Conservation (phyloP, 805 yeast species). For the Myxozyma kluyveri region DNA sequence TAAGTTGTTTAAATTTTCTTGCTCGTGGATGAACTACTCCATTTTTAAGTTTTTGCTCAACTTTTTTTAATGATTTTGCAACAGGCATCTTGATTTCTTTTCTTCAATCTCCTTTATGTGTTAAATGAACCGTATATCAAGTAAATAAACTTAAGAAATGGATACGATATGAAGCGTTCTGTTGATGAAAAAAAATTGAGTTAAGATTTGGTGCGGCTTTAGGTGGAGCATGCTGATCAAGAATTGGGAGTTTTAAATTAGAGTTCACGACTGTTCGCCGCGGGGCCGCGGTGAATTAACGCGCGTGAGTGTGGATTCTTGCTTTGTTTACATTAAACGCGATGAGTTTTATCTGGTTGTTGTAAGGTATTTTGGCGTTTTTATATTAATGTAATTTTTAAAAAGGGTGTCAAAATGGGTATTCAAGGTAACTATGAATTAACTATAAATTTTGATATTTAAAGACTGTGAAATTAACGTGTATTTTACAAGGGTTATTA, state of each 20-base stretch:
- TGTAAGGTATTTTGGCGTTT: no score
- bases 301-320: neutral
- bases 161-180: neutral
- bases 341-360: no score
- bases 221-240: no score
- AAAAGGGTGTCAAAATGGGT: slow-evolving; percentile 15
- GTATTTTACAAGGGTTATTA: slow-evolving; percentile 71
- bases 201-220: neutral
- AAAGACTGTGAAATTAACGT: neutral
- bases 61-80: slow-evolving; percentile 64
- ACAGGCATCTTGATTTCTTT: slow-evolving; percentile 52
- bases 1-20: slow-evolving; percentile 77
- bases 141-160: neutral
- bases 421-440: slow-evolving; percentile 8
- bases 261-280: neutral
- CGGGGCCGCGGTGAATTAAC: neutral
- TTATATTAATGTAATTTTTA: no score
- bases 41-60: slow-evolving; percentile 56
- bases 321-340: neutral
- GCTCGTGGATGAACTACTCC: slow-evolving; percentile 77
- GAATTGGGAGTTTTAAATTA: neutral
- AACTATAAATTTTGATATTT: neutral
- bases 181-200: no score
- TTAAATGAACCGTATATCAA: neutral
- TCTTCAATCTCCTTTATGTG: no score